Percentiles rank a stretch among this genome's conserved stretches.
Conservation (phyloP, 1,284 basidiomycete genomes). For the Cutaneotrichosporon cyanovorans region DNA sequence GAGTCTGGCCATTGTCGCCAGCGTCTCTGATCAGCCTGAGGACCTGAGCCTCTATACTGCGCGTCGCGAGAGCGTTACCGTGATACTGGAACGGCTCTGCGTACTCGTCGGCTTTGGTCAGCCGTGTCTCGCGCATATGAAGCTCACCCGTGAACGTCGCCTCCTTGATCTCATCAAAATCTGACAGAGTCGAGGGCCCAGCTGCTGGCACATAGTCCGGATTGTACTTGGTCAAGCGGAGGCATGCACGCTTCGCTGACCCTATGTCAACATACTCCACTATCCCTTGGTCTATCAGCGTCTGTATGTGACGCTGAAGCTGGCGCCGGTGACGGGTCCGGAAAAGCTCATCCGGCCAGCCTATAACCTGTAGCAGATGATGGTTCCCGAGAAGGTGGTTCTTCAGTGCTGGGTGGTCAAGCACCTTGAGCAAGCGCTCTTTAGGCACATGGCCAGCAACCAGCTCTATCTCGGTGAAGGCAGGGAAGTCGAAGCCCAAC, state of each 20-base stretch:
- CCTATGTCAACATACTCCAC: constrained; percentile 33
- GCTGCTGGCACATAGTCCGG: constrained; percentile 16
- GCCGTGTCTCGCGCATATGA: background rate
- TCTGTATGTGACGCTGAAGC: constrained; percentile 23
- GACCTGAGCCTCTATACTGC: constrained; percentile 27
- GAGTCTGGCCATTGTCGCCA: constrained; percentile 19
- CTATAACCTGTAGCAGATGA: constrained; percentile 21
- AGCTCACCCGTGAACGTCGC: constrained; percentile 3
- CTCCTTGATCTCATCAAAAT: constrained; percentile 2
- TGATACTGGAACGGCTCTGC: constrained; percentile 9
- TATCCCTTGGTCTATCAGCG: constrained; percentile 24
- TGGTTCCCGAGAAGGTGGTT: constrained; percentile 35
- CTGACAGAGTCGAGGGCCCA: background rate
- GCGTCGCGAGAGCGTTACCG: constrained; percentile 9
- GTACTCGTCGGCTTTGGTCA: constrained; percentile 13
- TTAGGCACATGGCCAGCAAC: constrained; percentile 31
- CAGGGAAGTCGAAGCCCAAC: constrained; percentile 26
- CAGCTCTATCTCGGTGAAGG: constrained; percentile 30
- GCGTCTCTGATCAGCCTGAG: constrained; percentile 17
- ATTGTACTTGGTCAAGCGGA: constrained; percentile 39
- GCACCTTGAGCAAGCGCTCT: constrained; percentile 30
- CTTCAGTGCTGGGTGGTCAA: constrained; percentile 34
- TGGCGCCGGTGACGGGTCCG: constrained; percentile 24
- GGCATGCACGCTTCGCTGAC: constrained; percentile 22
- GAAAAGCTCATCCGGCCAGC: constrained; percentile 13